Percentiles rank a stretch among this genome's conserved stretches.
Conservation (phyloP, 1,139 yeast genomes). For the Ogataea hybrid region DNA sequence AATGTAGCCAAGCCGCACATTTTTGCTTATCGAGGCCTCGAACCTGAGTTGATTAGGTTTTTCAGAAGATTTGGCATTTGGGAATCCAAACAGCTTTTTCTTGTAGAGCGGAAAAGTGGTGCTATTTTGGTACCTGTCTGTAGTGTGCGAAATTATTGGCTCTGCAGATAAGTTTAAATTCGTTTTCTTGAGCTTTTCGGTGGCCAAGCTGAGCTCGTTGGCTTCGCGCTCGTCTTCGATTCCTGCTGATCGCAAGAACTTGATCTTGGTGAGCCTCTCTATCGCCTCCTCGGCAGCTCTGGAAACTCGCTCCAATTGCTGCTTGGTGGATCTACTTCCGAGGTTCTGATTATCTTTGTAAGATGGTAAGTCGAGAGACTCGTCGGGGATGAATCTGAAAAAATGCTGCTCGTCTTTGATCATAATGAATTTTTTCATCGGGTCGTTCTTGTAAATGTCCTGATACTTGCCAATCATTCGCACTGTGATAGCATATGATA, state of each 20-base stretch:
- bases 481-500: conserved; percentile 24
- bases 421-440: conserved; percentile 17
- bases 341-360: conserved; percentile 7
- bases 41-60: background rate
- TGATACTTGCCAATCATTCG: conserved; percentile 22
- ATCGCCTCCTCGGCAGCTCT: conserved; percentile 14
- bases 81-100: conserved; percentile 5
- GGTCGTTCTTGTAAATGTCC: conserved; percentile 10
- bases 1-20: conserved; percentile 6
- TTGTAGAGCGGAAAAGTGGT: conserved; percentile 1
- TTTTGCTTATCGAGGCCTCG: conserved; percentile 4
- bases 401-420: conserved; percentile 19
- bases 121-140: background rate
- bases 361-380: conserved; percentile 17
- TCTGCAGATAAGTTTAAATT: background rate
- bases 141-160: background rate
- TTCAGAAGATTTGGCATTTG: conserved; percentile 2
- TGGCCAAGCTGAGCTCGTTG: conserved; percentile 14
- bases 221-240: conserved; percentile 16
- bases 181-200: background rate
- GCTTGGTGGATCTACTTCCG: background rate
- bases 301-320: conserved; percentile 16
- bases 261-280: conserved; percentile 13
- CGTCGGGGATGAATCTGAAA: conserved; percentile 19
- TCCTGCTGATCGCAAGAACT: conserved; percentile 17